Base-by-base conservation (phyloP, 2,329 filamentous ascomycete genomes). In the Hypoxylon sp. region DNA sequence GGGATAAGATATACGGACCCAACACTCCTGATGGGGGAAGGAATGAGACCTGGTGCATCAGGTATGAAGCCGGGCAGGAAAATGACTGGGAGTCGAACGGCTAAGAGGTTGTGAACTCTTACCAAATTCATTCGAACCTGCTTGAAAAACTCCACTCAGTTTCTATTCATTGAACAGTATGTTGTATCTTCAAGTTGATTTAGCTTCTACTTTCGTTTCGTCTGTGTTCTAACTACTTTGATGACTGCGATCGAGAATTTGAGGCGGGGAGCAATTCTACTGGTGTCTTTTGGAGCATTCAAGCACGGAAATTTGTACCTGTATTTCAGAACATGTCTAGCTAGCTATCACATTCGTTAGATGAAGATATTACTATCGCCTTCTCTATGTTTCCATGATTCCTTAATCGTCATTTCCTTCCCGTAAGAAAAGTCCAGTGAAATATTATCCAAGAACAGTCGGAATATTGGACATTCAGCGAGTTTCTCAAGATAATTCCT, bases 1-100 rank as follows among this genome's bases (percentile, higher is more conserved):
- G 50, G 60, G 29, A 67, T 9, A 63, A 57, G 33, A 60, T 64
- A n/a, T 67, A 67, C 22, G 59, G 64, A 6, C 59, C 64, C 13
- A 67, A 67, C 31, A 58, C 46, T 10, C 58, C 58, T 5, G 63
- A 67, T 3, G 63, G 63, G 6, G 33, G 39, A 3, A 47, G 63
- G 14, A 19, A 58, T 10, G 63, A 67, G 42, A 33, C 24, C 3
- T 67, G 63, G 63, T 64, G 61, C 22, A 52, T 64, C 6, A 31
- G 24, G 5, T 64, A 64, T 17, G 61, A 64, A 46, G 54, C 22
- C 31, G 61, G 61, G 4, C 39, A 64, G 13, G 61, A 64, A 19
- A 52, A 64, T 31, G 47, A 51, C 11, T 64, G 61, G 61, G 35
- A 59, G 13, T 64, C 61, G 6, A 64, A 64, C 26, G 61, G 61